Evolutionary conservation across 495 filamentous ascomycete species (phyloP), one percentile per base, ranked within the genome.

Genomic region (Lophium mytilinum): DNA sequence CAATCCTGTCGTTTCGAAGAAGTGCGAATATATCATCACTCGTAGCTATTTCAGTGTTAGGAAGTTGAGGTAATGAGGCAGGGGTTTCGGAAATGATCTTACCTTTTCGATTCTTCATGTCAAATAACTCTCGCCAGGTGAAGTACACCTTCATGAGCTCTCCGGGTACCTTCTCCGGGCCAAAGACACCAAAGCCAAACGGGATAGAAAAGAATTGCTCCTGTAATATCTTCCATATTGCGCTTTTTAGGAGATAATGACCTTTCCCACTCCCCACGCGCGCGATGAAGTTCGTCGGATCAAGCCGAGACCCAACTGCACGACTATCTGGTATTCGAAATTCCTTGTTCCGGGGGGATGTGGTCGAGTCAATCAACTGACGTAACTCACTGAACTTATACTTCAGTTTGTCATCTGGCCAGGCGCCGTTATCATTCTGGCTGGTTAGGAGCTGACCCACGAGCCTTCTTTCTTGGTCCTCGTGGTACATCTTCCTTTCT

Each of bases 111-210:
- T 30, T 30, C 24, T 30, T 30, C 24, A 30, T 30, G 24, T 30
- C 24, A 24, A 9, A 53, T 15, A 60, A 46, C 9, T 50, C 52
- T 4, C 53, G 37, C 50, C 61, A 66, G 0, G 52, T 34, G 14
- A 49, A 14, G 37, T 55, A 64, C 0, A 60, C 15, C 6, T 53
- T 46, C 34, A 63, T n/a, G 6, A 68, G 45, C 30, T 49, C 47
- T 34, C 39, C 40, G 1, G 49, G 53, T 0, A 52, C 52, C 0
- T 48, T 58, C 1, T 51, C 54, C 0, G 45, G 57, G 11, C 63
- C 68, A 17, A 72, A 34, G n/a, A 55, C 63, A 1, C 69, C 69
- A 49, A 72, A 68, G 0, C 69, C 69, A 49, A 68, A 66, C 3
- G 66, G 68, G 2, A 46, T 39, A 37, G 62, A 56, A 59, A 72